Conservation (phyloP, 164 flowering plant species). For the Piper longum region DNA sequence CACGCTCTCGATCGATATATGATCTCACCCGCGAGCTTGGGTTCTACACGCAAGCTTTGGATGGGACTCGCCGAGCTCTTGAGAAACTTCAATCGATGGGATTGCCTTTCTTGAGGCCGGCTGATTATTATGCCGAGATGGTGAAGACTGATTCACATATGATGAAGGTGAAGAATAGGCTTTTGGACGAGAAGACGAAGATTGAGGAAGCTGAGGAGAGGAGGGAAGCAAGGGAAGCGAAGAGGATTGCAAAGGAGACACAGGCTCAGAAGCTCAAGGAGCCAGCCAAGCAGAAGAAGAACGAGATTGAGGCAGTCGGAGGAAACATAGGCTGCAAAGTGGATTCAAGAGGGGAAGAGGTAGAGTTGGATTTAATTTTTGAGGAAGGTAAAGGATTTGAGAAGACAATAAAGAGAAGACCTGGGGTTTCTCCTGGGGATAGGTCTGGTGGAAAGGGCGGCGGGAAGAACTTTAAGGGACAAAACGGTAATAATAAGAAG, state of each 20-base stretch:
- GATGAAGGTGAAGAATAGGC: conserved; percentile 66
- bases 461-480: conserved; percentile 16
- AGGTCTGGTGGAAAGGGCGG: conserved; percentile 64
- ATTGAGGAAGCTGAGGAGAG: conserved; percentile 89
- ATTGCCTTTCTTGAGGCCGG: conserved; percentile 73
- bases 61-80: conserved; percentile 64
- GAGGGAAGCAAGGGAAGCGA: conserved; percentile 72
- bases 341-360: conserved; percentile 37
- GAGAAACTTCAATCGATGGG: conserved; percentile 55
- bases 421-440: conserved; percentile 69
- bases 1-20: conserved; percentile 46
- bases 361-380: conserved; percentile 31
- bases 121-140: conserved; percentile 92
- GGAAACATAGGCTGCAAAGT: conserved; percentile 78
- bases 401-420: conserved; percentile 50
- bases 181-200: conserved; percentile 55
- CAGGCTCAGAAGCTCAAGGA: conserved; percentile 75
- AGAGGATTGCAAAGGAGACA: conserved; percentile 65
- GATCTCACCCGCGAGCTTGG: conserved; percentile 70
- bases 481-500: conserved; percentile 16
- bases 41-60: conserved; percentile 75
- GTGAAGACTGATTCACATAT: conserved; percentile 77
- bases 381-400: conserved; percentile 55
- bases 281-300: conserved; percentile 69
- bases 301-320: conserved; percentile 80